Evolutionary conservation across 2,329 filamentous ascomycete genomes (phyloP), one percentile per base, ranked within the genome.

Genomic region (Fusarium luffae): DNA sequence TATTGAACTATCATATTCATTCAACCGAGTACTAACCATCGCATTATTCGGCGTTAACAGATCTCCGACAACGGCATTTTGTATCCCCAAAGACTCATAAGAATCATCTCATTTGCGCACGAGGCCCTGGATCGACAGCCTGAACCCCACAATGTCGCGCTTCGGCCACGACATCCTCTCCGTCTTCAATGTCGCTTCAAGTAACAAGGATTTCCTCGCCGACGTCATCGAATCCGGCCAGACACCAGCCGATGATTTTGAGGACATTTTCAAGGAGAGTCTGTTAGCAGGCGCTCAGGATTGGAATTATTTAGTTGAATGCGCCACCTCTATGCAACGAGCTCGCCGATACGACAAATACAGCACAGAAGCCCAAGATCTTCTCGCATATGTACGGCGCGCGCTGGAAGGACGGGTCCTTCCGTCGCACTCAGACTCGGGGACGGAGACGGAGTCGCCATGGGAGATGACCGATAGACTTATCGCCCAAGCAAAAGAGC

Each of bases 401-500:
- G 73, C 76, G 27, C 52, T 75, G 25, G 54, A 69, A 7, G 65
- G 66, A 18, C 28, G 59, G 21, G 44, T 56, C 14, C 19, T 52
- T 49, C 41, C 66, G 25, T 34, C 59, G 37, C 12, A 27, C 18
- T 48, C 28, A n/a, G 16, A 56, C 41, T 37, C 61, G 27, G 18
- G 55, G 41, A 30, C 59, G 9, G 54, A 66, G 19, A 71, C 76
- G 34, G 34, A 37, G 34, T 37, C 34, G 34, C 34, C 34, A 7
- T 82, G 80, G 80, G 72, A 64, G 28, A 68, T 76, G 48, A 82
- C 80, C 6, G 80, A 82, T 57, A 73, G 77, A 27, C 68, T 80
- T 21, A 80, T 81, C 52, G 64, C 71, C 25, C 65, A 69, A 41
- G 78, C 76, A 13, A 76, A 74, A 66, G 66, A 66, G 23, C 68